These are phyloP conservation scores for Xylaria acuta DNA, from an alignment of 495 filamentous ascomycete species.

Conservation along the genomic window DNA sequence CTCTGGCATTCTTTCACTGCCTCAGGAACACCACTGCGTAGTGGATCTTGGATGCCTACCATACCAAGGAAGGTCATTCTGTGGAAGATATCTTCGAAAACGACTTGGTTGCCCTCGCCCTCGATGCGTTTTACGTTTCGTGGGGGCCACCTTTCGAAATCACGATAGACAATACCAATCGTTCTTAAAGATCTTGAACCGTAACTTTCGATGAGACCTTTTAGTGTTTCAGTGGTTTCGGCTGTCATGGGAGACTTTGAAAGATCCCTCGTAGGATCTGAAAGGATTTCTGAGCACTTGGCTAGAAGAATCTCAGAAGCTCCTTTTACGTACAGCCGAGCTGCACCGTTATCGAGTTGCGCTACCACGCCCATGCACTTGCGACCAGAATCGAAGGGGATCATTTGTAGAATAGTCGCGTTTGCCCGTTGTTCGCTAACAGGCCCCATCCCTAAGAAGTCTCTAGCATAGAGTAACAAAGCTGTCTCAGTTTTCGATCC, in stretches of 20 bases:
- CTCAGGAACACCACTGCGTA: slow-evolving; percentile 78
- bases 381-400: slow-evolving; percentile 84
- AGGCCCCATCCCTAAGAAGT: slow-evolving; percentile 76
- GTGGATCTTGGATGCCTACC: slow-evolving; percentile 88
- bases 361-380: slow-evolving; percentile 91
- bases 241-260: slow-evolving; percentile 60
- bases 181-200: slow-evolving; percentile 84
- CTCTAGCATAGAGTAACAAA: slow-evolving; percentile 74
- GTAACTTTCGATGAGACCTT: slow-evolving; percentile 73
- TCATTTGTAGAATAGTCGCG: slow-evolving; percentile 71
- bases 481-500: slow-evolving; percentile 94
- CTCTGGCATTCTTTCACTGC: slow-evolving; percentile 76
- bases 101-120: slow-evolving; percentile 71
- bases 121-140: slow-evolving; percentile 66
- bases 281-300: slow-evolving; percentile 74
- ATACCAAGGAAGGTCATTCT: slow-evolving; percentile 76
- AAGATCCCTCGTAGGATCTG: slow-evolving; percentile 69
- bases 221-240: slow-evolving; percentile 65
- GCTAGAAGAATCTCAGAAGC: slow-evolving; percentile 85
- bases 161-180: slow-evolving; percentile 84
- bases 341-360: slow-evolving; percentile 66
- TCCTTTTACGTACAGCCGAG: slow-evolving; percentile 81
- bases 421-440: slow-evolving; percentile 74
- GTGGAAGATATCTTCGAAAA: slow-evolving; percentile 79
- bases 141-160: slow-evolving; percentile 91